Percentiles rank a stretch among this genome's conserved stretches.
phyloP scores from a whole-genome alignment of 1,284 basidiomycete species.

The Ustilago hordei region DNA sequence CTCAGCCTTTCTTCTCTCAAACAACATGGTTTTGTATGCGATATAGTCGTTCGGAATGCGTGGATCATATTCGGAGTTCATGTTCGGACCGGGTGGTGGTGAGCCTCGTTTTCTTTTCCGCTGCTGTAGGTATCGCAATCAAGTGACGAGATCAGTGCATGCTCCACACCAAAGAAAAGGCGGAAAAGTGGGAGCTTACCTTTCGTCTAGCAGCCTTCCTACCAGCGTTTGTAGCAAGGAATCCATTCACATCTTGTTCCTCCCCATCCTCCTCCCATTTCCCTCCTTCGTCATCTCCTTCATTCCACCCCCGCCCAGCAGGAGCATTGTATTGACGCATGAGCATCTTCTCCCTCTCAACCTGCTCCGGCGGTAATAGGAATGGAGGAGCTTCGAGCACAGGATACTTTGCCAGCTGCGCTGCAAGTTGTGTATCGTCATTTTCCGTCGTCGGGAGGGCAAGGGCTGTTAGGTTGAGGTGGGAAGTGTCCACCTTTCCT shows the following conservation, averaged over 20 bases:
- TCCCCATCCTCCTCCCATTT: slow-evolving; percentile 23
- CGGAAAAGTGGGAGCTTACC: slow-evolving; percentile 30
- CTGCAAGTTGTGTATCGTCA: slow-evolving; percentile 22
- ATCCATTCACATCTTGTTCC: slow-evolving; percentile 60
- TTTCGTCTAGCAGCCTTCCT: slow-evolving; percentile 36
- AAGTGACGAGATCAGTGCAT: neutral
- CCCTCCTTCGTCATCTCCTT: slow-evolving; percentile 27
- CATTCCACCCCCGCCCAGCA: neutral
- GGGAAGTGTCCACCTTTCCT: slow-evolving; percentile 7
- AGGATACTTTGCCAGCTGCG: slow-evolving; percentile 21
- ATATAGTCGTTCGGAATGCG: slow-evolving; percentile 63
- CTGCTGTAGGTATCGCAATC: slow-evolving; percentile 1
- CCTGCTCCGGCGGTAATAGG: slow-evolving; percentile 30
- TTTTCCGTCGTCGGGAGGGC: slow-evolving; percentile 18
- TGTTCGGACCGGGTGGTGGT: slow-evolving; percentile 35
- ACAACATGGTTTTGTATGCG: slow-evolving; percentile 53
- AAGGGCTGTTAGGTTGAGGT: slow-evolving; percentile 32
- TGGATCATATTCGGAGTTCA: slow-evolving; percentile 65
- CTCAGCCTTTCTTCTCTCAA: slow-evolving; percentile 41
- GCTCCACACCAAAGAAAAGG: neutral
- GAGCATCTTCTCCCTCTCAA: slow-evolving; percentile 38
- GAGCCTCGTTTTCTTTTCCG: slow-evolving; percentile 46
- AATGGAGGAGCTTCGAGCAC: slow-evolving; percentile 24
- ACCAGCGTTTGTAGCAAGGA: slow-evolving; percentile 37
- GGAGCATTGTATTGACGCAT: slow-evolving; percentile 8